Evolutionary conservation across 148 eudicot genomes (phyloP), one percentile per base, ranked within the genome.

Genomic region (Chenopodium berlandieri): DNA sequence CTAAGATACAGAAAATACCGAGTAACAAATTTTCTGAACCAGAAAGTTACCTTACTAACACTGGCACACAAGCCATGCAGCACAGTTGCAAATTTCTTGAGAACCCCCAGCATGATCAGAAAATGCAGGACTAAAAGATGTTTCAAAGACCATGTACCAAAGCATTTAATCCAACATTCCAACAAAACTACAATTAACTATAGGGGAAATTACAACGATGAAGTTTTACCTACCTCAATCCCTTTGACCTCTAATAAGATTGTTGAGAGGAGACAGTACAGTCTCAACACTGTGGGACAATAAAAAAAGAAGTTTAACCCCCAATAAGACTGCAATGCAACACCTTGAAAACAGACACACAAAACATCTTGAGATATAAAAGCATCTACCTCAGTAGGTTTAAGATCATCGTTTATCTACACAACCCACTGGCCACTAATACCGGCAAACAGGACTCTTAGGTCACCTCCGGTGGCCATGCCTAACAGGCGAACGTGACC

Each of bases 401-500:
- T 73, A 73, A 78, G 87, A 79, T 78, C 87, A 77, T 48, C 76
- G 68, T 54, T 65, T 77, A 86, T 82, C 84, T 70, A 81, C 78
- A 72, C 78, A 76, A 88, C 71, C 84, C 67, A 68, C 79, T 60
- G 69, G 56, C 83, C 79, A 50, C 85, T 80, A 82, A 73, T 60
- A 71, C 54, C 78, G 63, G 84, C 82, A 82, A 77, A 70, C 85
- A 75, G 82, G 86, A 81, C 83, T 81, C 84, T 87, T 66, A 82
- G 80, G 73, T 85, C 85, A 85, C 90, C 96, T 93, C 84, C 91
- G 84, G 70, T 68, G 87, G 73, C 92, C 85, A 78, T 87, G 88
- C 82, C 91, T 88, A 75, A 65, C 72, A 71, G 98, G 95, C 52
- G 98, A 96, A 63, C 84, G 88, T 32, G 94, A 94, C 79, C 97